Percentiles rank a stretch among this genome's conserved stretches.
phyloP scores from a whole-genome alignment of 805 yeast genomes.

The Saccharomycopsis sp. region DNA sequence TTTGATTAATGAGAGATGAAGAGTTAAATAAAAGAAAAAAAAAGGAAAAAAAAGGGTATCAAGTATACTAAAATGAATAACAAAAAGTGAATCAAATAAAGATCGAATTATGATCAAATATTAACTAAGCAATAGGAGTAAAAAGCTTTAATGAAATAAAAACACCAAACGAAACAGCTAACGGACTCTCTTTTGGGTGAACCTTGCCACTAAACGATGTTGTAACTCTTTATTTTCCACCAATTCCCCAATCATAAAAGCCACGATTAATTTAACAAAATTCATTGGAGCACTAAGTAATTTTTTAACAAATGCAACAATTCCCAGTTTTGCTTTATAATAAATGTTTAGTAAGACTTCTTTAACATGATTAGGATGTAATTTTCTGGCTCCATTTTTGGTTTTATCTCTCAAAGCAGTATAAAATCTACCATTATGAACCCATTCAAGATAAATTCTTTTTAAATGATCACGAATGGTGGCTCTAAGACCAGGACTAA shows the following conservation, averaged over 20 bases:
- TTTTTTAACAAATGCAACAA: slow-evolving; percentile 15
- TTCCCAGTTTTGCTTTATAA: slow-evolving; percentile 13
- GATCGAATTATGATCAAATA: too few species aligned
- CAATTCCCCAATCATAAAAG: slow-evolving; percentile 15
- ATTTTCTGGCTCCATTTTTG: slow-evolving; percentile 13
- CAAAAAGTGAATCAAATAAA: too few species aligned
- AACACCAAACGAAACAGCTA: too few species aligned
- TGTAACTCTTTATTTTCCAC: slow-evolving; percentile 12
- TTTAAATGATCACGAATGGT: slow-evolving; percentile 14
- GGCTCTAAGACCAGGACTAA: slow-evolving; percentile 10
- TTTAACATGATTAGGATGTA: slow-evolving; percentile 15
- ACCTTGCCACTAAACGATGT: background rate
- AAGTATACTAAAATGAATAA: too few species aligned
- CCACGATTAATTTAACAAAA: slow-evolving; percentile 11
- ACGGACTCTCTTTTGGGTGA: slow-evolving; percentile 2
- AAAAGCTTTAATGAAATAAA: too few species aligned
- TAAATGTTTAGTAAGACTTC: slow-evolving; percentile 15
- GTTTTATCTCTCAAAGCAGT: slow-evolving; percentile 12
- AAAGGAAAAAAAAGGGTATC: too few species aligned
- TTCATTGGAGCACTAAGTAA: slow-evolving; percentile 17
- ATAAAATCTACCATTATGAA: slow-evolving; percentile 14
- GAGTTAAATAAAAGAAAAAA: too few species aligned
- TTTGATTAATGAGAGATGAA: too few species aligned
- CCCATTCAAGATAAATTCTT: slow-evolving; percentile 13
- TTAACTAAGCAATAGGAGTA: too few species aligned